Evolutionary conservation across 2,329 filamentous ascomycete species (phyloP), one percentile per base, ranked within the genome.

Genomic region (Xylariaceae sp.): DNA sequence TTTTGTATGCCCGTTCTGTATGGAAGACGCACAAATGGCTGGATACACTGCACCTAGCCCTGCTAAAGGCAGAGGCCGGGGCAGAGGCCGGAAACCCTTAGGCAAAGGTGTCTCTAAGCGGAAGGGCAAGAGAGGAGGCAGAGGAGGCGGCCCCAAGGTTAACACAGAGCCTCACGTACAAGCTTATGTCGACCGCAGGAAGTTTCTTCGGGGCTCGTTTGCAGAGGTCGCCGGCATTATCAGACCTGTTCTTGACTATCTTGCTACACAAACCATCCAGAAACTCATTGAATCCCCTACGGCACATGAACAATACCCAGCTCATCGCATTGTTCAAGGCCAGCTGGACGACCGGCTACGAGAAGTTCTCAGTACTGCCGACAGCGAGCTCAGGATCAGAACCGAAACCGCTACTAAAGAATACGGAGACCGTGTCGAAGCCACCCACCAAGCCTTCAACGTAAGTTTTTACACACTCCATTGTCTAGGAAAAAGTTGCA

Each of bases 191-290:
- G 80, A 84, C 67, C 83, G 86, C 52, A 81, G 85, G 66, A 77
- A 85, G 61, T 80, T 86, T 62, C 74, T 89, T 63, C 86, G 86
- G 68, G 81, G 82, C 53, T 76, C 76, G 29, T 89, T 82, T 69
- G 77, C 81, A n/a, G 74, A 78, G 55, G 79, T 89, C 50, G 78
- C 82, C 55, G 79, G 81, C 62, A 76, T 80, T 32, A 71, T 87
- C 62, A 88, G 86, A 68, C 80, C 81, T 12, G 77, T 83, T 7
- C 73, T 88, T 11, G 81, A 84, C 55, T 84, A 88, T 65, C 74
- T 89, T 26, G 83, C 84, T 19, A 79, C 82, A 51, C 77, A 82
- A 35, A 79, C 74, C 50, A 71, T 86, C 55, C 79, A 83, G 47
- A 75, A 78, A 55, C 71, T 88, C 55, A 74, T 82, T 58, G 72